Base-by-base conservation (phyloP, 2,329 filamentous ascomycete genomes). In the Aciculosporium take region DNA sequence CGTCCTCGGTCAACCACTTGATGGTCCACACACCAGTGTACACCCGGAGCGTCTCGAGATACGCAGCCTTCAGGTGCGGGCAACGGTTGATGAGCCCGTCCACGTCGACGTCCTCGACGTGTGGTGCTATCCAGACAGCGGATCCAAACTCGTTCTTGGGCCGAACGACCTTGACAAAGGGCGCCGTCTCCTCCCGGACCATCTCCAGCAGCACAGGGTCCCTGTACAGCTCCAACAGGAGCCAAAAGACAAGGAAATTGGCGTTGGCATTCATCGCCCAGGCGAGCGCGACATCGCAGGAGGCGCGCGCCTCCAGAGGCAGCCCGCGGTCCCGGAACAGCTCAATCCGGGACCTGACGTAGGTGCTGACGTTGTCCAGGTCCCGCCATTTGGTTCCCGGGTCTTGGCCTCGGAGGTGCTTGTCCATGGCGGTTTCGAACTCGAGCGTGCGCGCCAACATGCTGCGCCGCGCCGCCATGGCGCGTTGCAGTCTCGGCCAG, bases 201-300 rank as follows among this genome's bases (percentile, higher is more conserved):
- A 60, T 54, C 24, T 51, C 52, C 1, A 66, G 52, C 3, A 67
- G 56, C 9, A 61, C 54, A 0, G 55, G 49, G 18, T 66, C 61
- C 8, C 58, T 55, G 43, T 58, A 59, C 8, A 67, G 51, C 38
- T 67, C 60, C 40, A 60, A 59, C 1, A 68, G 48, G 47, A 66
- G 55, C 65, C 66, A 69, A 5, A 56, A 54, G 3, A 59, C 52
- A 24, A 65, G 51, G 1, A 56, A 53, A 25, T 63, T 57, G 2
- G 62, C 55, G 41, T 63, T 63, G 20, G 59, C 55, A 38, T 61
- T 63, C 24, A 64, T 51, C 18, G 51, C 58, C 64, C 56, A 68
- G 13, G 57, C 53, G 39, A 60, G 51, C 3, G 48, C 57, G 9
- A 65, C 44, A 23, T 65, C 62, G 35, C 50, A 53, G 1, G 54